Evolutionary conservation across 192 early-diverging fungal species (phyloP), one percentile per base, ranked within the genome.

Genomic region (Backusella sp.): DNA sequence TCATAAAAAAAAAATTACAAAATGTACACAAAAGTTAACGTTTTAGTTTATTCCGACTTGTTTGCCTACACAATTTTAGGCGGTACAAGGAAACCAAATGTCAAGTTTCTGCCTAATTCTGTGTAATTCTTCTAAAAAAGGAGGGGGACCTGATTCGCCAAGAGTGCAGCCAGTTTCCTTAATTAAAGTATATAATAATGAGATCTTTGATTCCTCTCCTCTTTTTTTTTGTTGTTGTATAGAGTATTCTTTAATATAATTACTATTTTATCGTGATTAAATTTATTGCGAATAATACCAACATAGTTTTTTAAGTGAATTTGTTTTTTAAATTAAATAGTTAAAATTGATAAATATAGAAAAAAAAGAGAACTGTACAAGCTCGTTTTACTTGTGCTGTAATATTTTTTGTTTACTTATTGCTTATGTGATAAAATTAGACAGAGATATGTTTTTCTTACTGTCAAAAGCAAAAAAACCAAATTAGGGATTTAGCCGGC

Each of bases 321-420:
- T 62, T 62, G 21, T 62, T 62, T 62, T 62, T 62, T 62, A 62
- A 62, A 62, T 62, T 62, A 62, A 62, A 62, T 62, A 62, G 56
- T 62, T 62, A 12, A 62, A 62, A 62, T 62, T 14, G 56, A 62
- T 28, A 62, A 28, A 62, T 62, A 28, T 62, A 62, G 56, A 59
- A 59, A 59, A 59, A 53, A 28, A 28, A 28, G 28, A 62, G 12
- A 28, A 62, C 23, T 62, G 56, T 28, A 28, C 56, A 59, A 59
- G 53, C 53, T 59, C 53, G 53, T 59, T 59, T 23, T 49, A 49
- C 46, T 59, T 26, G 53, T 59, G 53, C 53, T 59, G 53, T 59
- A 59, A 59, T 59, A 59, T 59, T 59, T n/a, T 59, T 59, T 59
- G 17, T 59, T 59, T 59, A 26, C 53, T 59, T 59, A 21, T 53